Percentiles rank a stretch among this genome's conserved stretches.
Conservation (phyloP, 2,329 filamentous ascomycete species). For the Corinectria fuckeliana region DNA sequence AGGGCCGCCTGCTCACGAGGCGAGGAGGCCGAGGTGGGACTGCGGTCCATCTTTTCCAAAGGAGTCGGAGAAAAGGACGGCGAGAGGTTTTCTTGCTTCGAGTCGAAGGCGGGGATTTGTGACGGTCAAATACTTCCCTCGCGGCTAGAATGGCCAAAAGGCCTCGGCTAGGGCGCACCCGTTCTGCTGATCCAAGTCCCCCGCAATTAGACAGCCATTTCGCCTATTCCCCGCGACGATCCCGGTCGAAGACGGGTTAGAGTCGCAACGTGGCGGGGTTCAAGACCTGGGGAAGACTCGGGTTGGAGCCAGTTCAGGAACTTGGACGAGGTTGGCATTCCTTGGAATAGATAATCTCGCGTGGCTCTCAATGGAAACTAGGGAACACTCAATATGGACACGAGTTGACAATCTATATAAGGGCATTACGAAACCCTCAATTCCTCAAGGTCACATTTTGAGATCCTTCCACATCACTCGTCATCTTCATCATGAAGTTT, state of each 20-base stretch:
- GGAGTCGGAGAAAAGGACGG: not conserved
- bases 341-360: not conserved
- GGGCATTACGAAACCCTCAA: not conserved
- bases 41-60: constrained; percentile 10
- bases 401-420: constrained; percentile 1
- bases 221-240: constrained; percentile 30
- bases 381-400: not conserved
- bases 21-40: constrained; percentile 28
- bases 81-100: not conserved
- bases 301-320: constrained; percentile 3
- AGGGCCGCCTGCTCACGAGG: constrained; percentile 23
- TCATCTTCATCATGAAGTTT: constrained; percentile 16
- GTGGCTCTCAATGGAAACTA: no score
- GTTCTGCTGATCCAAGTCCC: constrained; percentile 6
- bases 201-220: constrained; percentile 13
- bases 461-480: not conserved
- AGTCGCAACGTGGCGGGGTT: constrained; percentile 5
- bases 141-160: not conserved
- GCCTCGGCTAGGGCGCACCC: not conserved
- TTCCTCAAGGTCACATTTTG: not conserved
- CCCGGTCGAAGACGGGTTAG: not conserved
- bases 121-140: constrained; percentile 24
- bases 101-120: constrained; percentile 24
- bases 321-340: not conserved
- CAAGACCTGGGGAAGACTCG: constrained; percentile 1